Evolutionary conservation across 306 rosid species (phyloP).

Genomic region (Cotoneaster glaucophyllus): DNA sequence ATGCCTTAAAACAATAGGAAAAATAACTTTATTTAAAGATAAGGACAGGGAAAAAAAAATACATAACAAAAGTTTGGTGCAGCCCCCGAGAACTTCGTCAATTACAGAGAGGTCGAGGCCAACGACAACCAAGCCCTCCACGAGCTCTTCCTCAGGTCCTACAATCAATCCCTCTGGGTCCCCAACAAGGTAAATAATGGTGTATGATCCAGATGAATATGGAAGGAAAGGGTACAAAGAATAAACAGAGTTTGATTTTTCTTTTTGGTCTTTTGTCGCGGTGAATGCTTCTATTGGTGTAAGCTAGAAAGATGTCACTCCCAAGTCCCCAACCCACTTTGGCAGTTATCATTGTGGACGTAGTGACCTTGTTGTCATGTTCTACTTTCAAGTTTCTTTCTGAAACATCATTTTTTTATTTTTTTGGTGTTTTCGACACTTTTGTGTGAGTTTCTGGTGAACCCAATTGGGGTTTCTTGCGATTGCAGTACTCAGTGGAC

Average conservation of each 20-base stretch:
- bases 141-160: constrained; percentile 46
- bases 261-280: not conserved
- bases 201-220: not conserved
- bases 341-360: constrained; percentile 2
- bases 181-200: constrained; percentile 52
- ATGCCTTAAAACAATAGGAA: too few species aligned
- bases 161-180: constrained; percentile 76
- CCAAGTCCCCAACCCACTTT: constrained; percentile 2
- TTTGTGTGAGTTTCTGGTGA: not conserved
- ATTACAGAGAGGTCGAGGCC: constrained; percentile 38
- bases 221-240: not conserved
- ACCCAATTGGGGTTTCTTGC: not conserved
- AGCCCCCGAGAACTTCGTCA: constrained; percentile 51
- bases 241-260: not conserved
- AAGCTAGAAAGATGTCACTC: constrained; percentile 6
- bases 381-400: constrained; percentile 8
- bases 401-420: too few species aligned
- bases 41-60: too few species aligned
- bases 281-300: constrained; percentile 6
- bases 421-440: too few species aligned
- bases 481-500: constrained; percentile 14
- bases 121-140: constrained; percentile 29
- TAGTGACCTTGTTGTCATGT: constrained; percentile 3
- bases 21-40: too few species aligned
- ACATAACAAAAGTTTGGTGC: too few species aligned